Base-by-base conservation (phyloP, 371 early-diverging fungal genomes). In the Mortierella polycephala region DNA sequence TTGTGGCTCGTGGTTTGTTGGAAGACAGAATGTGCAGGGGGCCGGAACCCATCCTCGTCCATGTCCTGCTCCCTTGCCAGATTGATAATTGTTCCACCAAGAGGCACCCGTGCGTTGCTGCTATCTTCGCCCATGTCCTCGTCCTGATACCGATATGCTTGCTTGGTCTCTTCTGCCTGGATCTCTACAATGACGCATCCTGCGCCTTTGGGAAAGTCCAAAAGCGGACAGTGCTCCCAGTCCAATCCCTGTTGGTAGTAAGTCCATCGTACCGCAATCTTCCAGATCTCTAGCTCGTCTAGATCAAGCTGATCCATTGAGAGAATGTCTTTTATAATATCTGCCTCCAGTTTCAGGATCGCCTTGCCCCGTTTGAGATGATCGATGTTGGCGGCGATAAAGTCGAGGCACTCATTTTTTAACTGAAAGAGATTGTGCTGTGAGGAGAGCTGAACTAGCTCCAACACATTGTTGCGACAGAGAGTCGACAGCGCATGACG, bases 281-380 rank as follows among this genome's bases (percentile, higher is more conserved):
- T 79, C 79, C 79, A 79, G 21, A 79, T 66, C 69, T 79, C 79
- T 7, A 79, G 50, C 49, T 79, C 79, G 39, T 72, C 69, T 51
- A 79, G n/a, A n/a, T 79, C 79, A n/a, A 79, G 54, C 5, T 79
- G 79, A 23, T 79, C 79, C 79, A 79, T 72, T 10, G 67, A 65
- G 12, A 79, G 46, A 20, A 79, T 69, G 14, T 79, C 79, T 59
- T 69, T 72, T 16, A 79, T 50, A 18, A 62, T 65, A 54, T 72
- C 79, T 0, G 51, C 55, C n/a, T 79, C 79, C 16, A 72, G 61
- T 9, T 57, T 62, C 10, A 72, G 51, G 20, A 79, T 79, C 20
- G 65, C 21, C 18, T 66, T 68, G n/a, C 79, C 79, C 13, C 62
- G 54, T 21, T 79, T 79, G 18, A 79, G 53, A 41, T 69, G 41